phyloP scores from a whole-genome alignment of 495 filamentous ascomycete genomes.

The Penicillium angulare region DNA sequence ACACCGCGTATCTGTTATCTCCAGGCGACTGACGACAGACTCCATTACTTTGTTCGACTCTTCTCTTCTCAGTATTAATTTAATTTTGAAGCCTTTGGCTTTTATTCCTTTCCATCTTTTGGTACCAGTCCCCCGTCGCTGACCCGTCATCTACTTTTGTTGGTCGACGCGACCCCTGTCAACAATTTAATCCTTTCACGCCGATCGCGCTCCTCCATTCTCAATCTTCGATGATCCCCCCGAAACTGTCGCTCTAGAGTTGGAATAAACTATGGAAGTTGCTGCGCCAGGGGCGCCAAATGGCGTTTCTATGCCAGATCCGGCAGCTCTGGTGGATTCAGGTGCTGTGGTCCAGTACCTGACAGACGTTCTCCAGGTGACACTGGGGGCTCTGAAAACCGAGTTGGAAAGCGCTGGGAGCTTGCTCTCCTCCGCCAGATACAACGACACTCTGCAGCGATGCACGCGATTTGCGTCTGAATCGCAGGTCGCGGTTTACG shows the following conservation, averaged over 20 bases:
- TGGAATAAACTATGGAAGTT: slow-evolving; percentile 47
- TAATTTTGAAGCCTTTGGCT: slow-evolving; percentile 12
- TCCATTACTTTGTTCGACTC: slow-evolving; percentile 4
- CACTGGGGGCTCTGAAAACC: slow-evolving; percentile 74
- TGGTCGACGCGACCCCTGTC: slow-evolving; percentile 21
- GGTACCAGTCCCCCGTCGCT: slow-evolving; percentile 2
- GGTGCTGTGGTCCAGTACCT: slow-evolving; percentile 75
- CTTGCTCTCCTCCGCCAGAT: slow-evolving; percentile 68
- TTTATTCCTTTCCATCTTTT: slow-evolving; percentile 2
- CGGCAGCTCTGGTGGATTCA: slow-evolving; percentile 51
- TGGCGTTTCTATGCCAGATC: slow-evolving; percentile 41
- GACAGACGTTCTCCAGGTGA: slow-evolving; percentile 72
- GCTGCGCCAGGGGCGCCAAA: slow-evolving; percentile 47
- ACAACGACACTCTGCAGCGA: slow-evolving; percentile 77
- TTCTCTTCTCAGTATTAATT: slow-evolving; percentile 17
- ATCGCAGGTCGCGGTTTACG: slow-evolving; percentile 81
- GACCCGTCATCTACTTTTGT: background rate
- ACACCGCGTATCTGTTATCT: slow-evolving; percentile 29
- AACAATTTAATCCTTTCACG: slow-evolving; percentile 19
- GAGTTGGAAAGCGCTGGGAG: slow-evolving; percentile 81
- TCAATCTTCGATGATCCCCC: slow-evolving; percentile 32
- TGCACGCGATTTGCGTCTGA: slow-evolving; percentile 89
- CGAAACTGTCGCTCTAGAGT: slow-evolving; percentile 21
- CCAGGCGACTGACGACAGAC: background rate
- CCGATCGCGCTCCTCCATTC: slow-evolving; percentile 17